phyloP scores from a whole-genome alignment of 148 eudicot species.

The Cornus florida region DNA sequence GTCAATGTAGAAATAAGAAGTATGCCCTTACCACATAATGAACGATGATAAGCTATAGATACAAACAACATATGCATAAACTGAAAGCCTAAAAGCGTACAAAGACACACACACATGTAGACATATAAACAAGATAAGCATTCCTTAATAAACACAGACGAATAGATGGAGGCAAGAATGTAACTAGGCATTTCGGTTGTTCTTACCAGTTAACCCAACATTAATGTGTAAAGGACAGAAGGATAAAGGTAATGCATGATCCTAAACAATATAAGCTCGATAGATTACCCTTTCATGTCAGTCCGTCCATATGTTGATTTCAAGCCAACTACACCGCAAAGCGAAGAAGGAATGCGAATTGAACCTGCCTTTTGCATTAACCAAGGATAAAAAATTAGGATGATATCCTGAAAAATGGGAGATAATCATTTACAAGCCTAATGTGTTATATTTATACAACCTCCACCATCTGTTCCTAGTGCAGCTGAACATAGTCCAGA shows the following conservation, averaged over 20 bases:
- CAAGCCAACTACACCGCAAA: slow-evolving; percentile 94
- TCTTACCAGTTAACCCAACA: slow-evolving; percentile 1
- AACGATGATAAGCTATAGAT: not conserved
- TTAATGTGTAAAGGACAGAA: not conserved
- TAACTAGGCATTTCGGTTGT: not conserved
- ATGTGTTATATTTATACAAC: slow-evolving; percentile 37
- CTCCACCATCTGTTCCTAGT: slow-evolving; percentile 99
- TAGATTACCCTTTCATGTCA: slow-evolving; percentile 77
- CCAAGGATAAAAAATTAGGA: slow-evolving; percentile 1
- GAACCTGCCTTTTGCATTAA: slow-evolving; percentile 66
- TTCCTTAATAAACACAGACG: not conserved
- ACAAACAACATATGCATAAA: too few species aligned
- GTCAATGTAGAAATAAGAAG: not conserved
- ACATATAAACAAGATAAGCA: not conserved
- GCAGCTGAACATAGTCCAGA: slow-evolving; percentile 96
- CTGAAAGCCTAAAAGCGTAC: not conserved
- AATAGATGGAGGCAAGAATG: slow-evolving; percentile 1
- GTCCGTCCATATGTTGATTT: slow-evolving; percentile 93
- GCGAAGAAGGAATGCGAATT: slow-evolving; percentile 93
- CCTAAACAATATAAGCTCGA: slow-evolving; percentile 4
- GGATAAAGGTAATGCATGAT: not conserved
- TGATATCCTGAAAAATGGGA: not conserved
- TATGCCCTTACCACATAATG: not conserved
- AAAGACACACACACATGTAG: not conserved
- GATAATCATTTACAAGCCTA: slow-evolving; percentile 1